Base-by-base conservation (phyloP, 345 rosid species). In the Salix udensis region DNA sequence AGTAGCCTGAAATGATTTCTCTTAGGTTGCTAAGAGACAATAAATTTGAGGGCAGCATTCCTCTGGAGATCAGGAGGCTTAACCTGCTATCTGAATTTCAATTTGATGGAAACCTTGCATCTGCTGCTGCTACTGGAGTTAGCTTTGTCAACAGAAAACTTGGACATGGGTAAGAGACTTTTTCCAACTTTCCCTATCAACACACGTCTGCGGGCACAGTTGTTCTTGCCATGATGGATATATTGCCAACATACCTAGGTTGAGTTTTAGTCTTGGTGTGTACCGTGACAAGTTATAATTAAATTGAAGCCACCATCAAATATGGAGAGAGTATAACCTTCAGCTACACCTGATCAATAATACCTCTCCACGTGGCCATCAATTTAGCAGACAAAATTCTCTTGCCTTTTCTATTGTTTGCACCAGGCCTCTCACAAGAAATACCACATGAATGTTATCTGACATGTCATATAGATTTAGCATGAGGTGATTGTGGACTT, bases 1-100 rank as follows among this genome's bases (percentile, higher is more conserved):
- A 34, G 53, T 42, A 13, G 68, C 74, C 72, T 65, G 66, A 79
- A 31, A 44, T 74, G 12, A 53, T 72, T 68, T 75, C 53, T 30
- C 42, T 46, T 78, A 96, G 99, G 92, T 88, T 91, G 85, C 89
- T 96, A 78, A 84, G 82, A 81, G 82, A 87, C 65, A 91, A 96
- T 84, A 89, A 87, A 66, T 83, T 96, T 76, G 83, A 89, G 74
- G 92, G 92, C 67, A 79, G 65, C 70, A 76, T 85, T 80, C 86
- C 84, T 50, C 52, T 77, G 74, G 87, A 86, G 78, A 84, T 87
- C 31, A 79, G 85, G 83, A 86, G 78, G 85, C 90, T 89, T 73
- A 83, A 82, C 76, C 77, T 87, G 79, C 89, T 84, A 42, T 85
- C 85, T 69, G 85, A 86, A 78, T 80, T 88, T 85, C 92, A 89